These are phyloP conservation scores for Hypsizygus marmoreus DNA, from an alignment of 768 basidiomycete genomes.

Conservation along the genomic window DNA sequence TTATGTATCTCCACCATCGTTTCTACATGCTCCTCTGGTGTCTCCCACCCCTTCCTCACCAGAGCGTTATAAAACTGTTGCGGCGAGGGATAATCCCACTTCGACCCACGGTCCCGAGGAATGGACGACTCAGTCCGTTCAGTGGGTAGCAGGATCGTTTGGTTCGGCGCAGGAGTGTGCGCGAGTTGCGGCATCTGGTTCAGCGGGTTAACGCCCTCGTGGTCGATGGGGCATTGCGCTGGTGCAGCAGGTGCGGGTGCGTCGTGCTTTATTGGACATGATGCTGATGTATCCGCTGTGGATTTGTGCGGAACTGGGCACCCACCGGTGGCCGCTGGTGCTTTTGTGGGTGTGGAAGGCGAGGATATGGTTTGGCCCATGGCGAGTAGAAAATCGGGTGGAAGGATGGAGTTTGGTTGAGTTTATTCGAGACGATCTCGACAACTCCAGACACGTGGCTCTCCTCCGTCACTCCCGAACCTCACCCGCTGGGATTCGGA, in stretches of 20 bases:
- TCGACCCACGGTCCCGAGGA: slow-evolving; percentile 58
- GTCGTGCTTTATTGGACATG: slow-evolving; percentile 48
- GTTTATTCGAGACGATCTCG: slow-evolving; percentile 10
- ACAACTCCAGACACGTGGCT: slow-evolving; percentile 7
- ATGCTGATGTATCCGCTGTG: slow-evolving; percentile 22
- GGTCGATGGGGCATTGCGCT: slow-evolving; percentile 66
- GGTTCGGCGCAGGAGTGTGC: slow-evolving; percentile 62
- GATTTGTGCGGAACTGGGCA: slow-evolving; percentile 45
- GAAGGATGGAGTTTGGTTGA: slow-evolving; percentile 9
- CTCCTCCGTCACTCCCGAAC: no score
- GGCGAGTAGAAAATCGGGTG: background rate
- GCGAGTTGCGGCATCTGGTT: slow-evolving; percentile 91
- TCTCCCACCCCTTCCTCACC: slow-evolving; percentile 95
- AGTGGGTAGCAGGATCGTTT: slow-evolving; percentile 64
- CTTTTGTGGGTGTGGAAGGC: slow-evolving; percentile 14
- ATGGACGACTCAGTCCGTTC: slow-evolving; percentile 83
- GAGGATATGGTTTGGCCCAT: slow-evolving; percentile 54
- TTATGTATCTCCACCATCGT: slow-evolving; percentile 99
- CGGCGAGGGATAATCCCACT: slow-evolving; percentile 96
- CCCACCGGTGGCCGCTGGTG: slow-evolving; percentile 25
- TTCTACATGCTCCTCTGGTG: slow-evolving; percentile 93
- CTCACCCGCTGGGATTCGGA: no score
- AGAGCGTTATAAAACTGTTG: slow-evolving; percentile 99
- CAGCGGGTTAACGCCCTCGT: slow-evolving; percentile 60
- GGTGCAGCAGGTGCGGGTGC: slow-evolving; percentile 32